Evolutionary conservation across 179 eudicot genomes (phyloP).

Genomic region (Camellia oleifera): DNA sequence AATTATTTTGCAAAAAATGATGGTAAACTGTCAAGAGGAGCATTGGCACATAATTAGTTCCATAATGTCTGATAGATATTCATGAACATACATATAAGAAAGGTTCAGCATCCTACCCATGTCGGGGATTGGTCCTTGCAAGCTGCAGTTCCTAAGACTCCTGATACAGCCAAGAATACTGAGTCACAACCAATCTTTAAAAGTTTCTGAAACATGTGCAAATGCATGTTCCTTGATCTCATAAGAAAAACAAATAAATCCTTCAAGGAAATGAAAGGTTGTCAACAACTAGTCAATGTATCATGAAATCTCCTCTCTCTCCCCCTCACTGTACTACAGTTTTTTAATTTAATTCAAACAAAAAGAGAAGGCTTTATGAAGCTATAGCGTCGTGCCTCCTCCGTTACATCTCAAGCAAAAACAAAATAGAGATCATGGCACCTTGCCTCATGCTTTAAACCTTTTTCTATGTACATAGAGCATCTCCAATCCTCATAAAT

Average conservation of each 20-base stretch:
- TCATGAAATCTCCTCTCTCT: no score
- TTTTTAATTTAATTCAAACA: not conserved
- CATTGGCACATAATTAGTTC: not conserved
- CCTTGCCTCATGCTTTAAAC: not conserved
- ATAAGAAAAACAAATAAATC: not conserved
- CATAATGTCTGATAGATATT: slow-evolving; percentile 3
- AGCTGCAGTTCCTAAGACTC: slow-evolving; percentile 80
- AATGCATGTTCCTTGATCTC: not conserved
- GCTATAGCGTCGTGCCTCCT: not conserved
- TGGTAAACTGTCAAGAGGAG: not conserved
- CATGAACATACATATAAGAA: slow-evolving; percentile 60
- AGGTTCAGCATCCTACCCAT: slow-evolving; percentile 62
- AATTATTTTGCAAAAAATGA: not conserved
- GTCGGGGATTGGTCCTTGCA: slow-evolving; percentile 73
- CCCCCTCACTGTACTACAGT: not conserved
- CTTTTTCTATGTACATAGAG: not conserved
- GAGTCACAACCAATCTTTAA: not conserved
- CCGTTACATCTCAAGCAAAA: not conserved
- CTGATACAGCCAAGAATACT: slow-evolving; percentile 35
- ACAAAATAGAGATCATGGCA: not conserved
- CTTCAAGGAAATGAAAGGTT: not conserved
- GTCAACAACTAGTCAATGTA: no score
- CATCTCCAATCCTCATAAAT: no score
- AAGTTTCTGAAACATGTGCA: not conserved
- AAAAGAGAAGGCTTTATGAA: not conserved